Base-by-base conservation (phyloP, 495 filamentous ascomycete species). In the Trichoderma reesei region DNA sequence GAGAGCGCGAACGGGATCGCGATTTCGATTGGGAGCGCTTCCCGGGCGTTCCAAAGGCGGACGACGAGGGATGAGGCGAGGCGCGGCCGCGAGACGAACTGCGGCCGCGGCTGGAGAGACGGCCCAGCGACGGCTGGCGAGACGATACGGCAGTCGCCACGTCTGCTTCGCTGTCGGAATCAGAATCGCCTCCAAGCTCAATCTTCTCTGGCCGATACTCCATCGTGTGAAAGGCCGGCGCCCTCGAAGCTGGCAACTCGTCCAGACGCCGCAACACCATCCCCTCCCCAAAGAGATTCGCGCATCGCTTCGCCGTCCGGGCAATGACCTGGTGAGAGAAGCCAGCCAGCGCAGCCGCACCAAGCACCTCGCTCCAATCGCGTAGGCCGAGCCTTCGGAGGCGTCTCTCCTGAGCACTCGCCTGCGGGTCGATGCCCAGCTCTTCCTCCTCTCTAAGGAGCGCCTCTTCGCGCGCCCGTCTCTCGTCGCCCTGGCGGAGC, bases 361-460 rank as follows among this genome's bases (percentile, higher is more conserved):
- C 88, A 38, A 95, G 72, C 1, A 94, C 81, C 63, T 92, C 88
- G 51, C 86, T 86, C 91, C 91, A 96, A 72, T 93, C 88, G 2
- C 89, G 83, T 39, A 62, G 61, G 61, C 61, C 61, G 9, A 61
- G 41, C 18, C 33, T 33, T 62, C 65, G 54, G 34, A 59, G 5
- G 37, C 64, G 4, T 60, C 54, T 41, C 44, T 59, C 62, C 59
- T 41, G 31, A 31, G 61, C 5, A 14, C 60, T 65, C 62, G 59
- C 59, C 41, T 62, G 38, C 38, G 61, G 36, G 5, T 41, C 39
- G 39, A 62, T 39, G 10, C 60, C 61, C 39, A 31, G 9, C 38
- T 62, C 39, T 39, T 67, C 59, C 36, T 51, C 61, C 41, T 64
- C 62, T 56, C 48, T 56, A 34, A 56, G 20, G 34, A 39, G 41